Base-by-base conservation (phyloP, 2,329 filamentous ascomycete species). In the Calonectria henricotiae region DNA sequence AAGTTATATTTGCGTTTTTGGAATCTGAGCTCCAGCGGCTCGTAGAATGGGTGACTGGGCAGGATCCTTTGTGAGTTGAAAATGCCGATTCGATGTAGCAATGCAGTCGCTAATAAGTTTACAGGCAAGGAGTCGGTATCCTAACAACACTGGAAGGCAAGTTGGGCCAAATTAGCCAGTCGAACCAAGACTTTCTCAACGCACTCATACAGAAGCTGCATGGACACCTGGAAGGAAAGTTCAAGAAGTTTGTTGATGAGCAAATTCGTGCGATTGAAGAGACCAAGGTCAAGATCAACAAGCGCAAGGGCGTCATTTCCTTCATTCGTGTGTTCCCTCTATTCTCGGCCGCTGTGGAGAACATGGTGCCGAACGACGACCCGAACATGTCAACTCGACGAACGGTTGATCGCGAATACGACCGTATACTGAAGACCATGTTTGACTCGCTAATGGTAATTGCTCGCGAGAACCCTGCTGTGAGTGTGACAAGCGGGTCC, bases 201-300 rank as follows among this genome's bases (percentile, higher is more conserved):
- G 92, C 90, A 62, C 86, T 93, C 2, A 85, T 98, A 3, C 93
- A 96, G 76, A 95, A 94, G 78, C 85, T 97, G 11, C 94, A 96
- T 75, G 89, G 90, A 67, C 89, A 89, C 47, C 86, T 98, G 20
- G 90, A 93, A 74, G 88, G 89, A 2, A 89, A 94, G 3, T 98
- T 98, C 84, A 91, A 89, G 71, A 94, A 94, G 72, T 98, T 98
- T 77, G 91, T 98, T 9, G 96, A 98, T 75, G 94, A 98, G 73
- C 96, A 99, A 81, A 93, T 98, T 69, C 93, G 94, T 30, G 95
- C 95, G 5, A 98, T 98, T 73, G 96, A 98, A 83, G 96, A 98
- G 71, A 98, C 95, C 44, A 98, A 98, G 83, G 96, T 99, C 81
- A 98, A 98, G 86, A 95, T 98, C 83, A 98, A 98, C 86, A 98